Base-by-base conservation (phyloP, 495 filamentous ascomycete genomes). In the Parathielavia appendiculata region DNA sequence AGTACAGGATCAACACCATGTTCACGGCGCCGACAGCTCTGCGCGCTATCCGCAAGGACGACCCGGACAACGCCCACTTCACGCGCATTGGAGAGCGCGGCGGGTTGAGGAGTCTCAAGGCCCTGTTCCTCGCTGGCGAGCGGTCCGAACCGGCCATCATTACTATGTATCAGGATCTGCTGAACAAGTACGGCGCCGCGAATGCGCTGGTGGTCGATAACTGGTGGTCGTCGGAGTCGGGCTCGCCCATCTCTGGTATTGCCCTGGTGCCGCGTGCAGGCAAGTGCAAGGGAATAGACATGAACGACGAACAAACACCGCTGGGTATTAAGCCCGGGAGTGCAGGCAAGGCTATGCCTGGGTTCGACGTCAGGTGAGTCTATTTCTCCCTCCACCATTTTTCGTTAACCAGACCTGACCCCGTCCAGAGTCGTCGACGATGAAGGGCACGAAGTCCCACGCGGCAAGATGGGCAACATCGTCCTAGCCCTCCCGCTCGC, bases 181-280 rank as follows among this genome's bases (percentile, higher is more conserved):
- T 96, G 3, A 63, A 73, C 12, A 75, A 79, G 52, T 83, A 90
- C 61, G 86, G 81, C 39, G 82, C 83, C 0, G 73, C 72, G 1
- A 79, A 80, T 32, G 84, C 90, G 0, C 74, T 81, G 30, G 88
- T 96, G 16, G 78, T 96, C 51, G 92, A 97, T 69, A 95, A 96
- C 67, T 97, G 92, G 92, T 97, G 92, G 92, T 92, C 89, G 4
- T 92, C 89, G 1, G 92, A 96, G 71, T 90, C 88, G 1, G 92
- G 92, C 9, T 90, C 87, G 5, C 92, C 92, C 7, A 96, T 97
- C 59, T 86, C 91, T 0, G 91, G 89, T 1, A 75, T 95, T 26
- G 84, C 89, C 8, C 74, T 95, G 36, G 74, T 80, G 5, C 81
- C 84, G 5, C 73, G 76, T 45, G 72, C 76, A 3, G 83, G 75